Percentiles rank a stretch among this genome's conserved stretches.
Conservation (phyloP, 805 yeast genomes). For the Cyberlindnera americana region DNA sequence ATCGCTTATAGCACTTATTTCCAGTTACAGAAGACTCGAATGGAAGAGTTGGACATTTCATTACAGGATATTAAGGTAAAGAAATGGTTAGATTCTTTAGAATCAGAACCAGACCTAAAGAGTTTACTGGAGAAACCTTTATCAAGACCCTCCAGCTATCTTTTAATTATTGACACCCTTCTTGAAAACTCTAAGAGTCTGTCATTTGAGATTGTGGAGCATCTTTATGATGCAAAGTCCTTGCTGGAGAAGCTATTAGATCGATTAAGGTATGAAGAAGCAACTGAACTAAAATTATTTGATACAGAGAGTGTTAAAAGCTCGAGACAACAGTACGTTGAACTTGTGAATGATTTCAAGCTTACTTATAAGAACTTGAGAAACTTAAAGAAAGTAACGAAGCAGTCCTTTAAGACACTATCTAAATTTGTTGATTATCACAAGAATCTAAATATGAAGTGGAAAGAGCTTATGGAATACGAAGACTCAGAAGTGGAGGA, state of each 20-base stretch:
- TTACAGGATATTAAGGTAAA: slow-evolving; percentile 21
- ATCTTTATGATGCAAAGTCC: slow-evolving; percentile 19
- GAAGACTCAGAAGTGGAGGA: slow-evolving; percentile 19
- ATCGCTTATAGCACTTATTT: slow-evolving; percentile 34
- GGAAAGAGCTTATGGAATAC: slow-evolving; percentile 31
- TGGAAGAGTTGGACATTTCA: slow-evolving; percentile 24
- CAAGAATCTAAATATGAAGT: slow-evolving; percentile 21
- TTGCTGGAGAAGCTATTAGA: slow-evolving; percentile 17
- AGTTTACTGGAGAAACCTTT: slow-evolving; percentile 32
- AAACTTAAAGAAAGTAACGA: slow-evolving; percentile 21
- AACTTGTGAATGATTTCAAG: slow-evolving; percentile 12
- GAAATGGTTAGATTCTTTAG: slow-evolving; percentile 35
- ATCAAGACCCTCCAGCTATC: slow-evolving; percentile 28
- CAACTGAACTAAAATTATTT: not conserved
- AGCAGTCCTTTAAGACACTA: slow-evolving; percentile 10
- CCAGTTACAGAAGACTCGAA: slow-evolving; percentile 30
- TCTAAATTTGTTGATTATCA: slow-evolving; percentile 13
- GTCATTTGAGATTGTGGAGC: slow-evolving; percentile 10
- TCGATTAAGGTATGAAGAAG: slow-evolving; percentile 9
- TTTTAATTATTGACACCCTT: slow-evolving; percentile 16
- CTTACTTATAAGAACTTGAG: slow-evolving; percentile 12
- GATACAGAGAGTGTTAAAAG: not conserved
- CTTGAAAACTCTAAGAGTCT: slow-evolving; percentile 16
- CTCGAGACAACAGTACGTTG: slow-evolving; percentile 8
- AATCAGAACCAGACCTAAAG: slow-evolving; percentile 24